Percentiles rank a stretch among this genome's conserved stretches.
phyloP scores from a whole-genome alignment of 768 basidiomycete species.

The Naganishia kalamii region DNA sequence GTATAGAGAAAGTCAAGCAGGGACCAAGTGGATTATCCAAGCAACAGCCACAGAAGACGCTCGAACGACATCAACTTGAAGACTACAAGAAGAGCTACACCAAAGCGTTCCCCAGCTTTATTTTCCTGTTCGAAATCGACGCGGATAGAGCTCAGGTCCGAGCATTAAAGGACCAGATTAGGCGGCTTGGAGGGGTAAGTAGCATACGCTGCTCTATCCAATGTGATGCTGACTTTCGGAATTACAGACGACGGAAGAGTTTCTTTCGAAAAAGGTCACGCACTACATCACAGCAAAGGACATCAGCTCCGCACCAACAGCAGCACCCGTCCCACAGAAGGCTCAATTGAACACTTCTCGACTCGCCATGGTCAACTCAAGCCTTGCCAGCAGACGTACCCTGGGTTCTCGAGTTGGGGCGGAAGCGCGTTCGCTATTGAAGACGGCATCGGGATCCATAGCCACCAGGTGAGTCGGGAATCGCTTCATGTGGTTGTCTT shows the following conservation, averaged over 20 bases:
- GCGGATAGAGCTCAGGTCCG: conserved; percentile 31
- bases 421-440: not conserved
- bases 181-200: conserved; percentile 71
- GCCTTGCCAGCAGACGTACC: conserved; percentile 1
- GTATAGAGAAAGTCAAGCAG: not conserved
- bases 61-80: conserved; percentile 3
- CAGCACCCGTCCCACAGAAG: not conserved
- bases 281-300: conserved; percentile 65
- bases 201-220: not conserved
- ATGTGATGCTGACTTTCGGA: not conserved
- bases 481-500: not conserved
- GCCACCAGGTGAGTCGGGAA: not conserved
- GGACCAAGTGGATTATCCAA: conserved; percentile 16
- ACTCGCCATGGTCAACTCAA: not conserved
- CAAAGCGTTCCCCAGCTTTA: conserved; percentile 73
- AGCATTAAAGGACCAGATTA: conserved; percentile 56
- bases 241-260: conserved; percentile 69
- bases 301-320: conserved; percentile 23
- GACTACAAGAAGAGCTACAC: conserved; percentile 80
- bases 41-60: not conserved
- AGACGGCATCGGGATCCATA: not conserved
- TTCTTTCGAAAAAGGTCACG: conserved; percentile 79
- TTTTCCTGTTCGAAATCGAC: conserved; percentile 71
- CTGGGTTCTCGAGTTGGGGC: not conserved
- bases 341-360: not conserved